Percentiles rank a stretch among this genome's conserved stretches.
phyloP scores from a whole-genome alignment of 176 grass and related monocot genomes.

The Eremochloa ophiuroides region DNA sequence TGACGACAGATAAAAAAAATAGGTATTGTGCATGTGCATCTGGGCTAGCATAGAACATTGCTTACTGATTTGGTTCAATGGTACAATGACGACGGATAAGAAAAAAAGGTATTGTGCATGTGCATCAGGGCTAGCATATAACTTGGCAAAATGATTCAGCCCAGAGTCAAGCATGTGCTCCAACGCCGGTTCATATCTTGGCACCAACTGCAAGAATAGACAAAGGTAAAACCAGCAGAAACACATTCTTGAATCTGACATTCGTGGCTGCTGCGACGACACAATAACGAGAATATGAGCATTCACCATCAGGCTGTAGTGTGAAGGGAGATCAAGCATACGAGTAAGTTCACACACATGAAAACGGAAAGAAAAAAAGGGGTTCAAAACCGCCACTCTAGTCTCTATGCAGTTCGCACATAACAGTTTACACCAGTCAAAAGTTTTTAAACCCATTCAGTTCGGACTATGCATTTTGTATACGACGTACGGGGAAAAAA shows the following conservation, averaged over 20 bases:
- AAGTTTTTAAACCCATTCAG: conserved; percentile 9
- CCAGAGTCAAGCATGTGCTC: too few relatives aligned
- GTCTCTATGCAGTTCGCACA: conserved; percentile 41
- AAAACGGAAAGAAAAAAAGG: neutral
- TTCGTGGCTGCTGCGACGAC: neutral
- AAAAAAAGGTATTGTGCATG: too few relatives aligned
- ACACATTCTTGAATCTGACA: neutral
- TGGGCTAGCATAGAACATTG: too few relatives aligned
- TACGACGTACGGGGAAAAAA: conserved; percentile 11
- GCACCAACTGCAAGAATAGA: neutral
- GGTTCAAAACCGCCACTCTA: conserved; percentile 28
- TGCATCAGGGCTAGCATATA: too few relatives aligned
- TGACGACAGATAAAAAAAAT: too few relatives aligned
- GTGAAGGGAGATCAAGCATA: neutral
- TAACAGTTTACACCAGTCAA: conserved; percentile 5
- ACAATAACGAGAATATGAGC: neutral
- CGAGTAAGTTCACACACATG: neutral
- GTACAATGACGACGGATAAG: too few relatives aligned
- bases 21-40: too few relatives aligned
- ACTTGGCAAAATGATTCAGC: too few relatives aligned
- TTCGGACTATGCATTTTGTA: conserved; percentile 36
- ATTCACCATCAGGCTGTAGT: conserved; percentile 11
- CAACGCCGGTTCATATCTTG: too few relatives aligned
- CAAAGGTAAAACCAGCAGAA: neutral
- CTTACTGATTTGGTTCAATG: too few relatives aligned